Percentiles rank a stretch among this genome's conserved stretches.
Conservation (phyloP, 495 filamentous ascomycete genomes). For the Copromyces sp. region DNA sequence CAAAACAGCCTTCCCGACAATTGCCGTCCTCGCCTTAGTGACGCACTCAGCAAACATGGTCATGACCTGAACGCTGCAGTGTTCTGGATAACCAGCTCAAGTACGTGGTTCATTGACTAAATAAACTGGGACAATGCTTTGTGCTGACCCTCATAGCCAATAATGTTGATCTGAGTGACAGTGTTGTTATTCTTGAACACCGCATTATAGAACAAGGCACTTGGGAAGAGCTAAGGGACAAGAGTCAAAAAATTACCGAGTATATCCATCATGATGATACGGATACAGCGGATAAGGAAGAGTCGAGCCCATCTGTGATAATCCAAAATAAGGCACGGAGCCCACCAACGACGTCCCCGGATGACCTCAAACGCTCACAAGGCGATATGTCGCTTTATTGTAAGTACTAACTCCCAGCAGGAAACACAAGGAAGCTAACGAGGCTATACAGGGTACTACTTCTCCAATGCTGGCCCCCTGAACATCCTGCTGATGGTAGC, state of each 20-base stretch:
- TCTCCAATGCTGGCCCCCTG: constrained; percentile 38
- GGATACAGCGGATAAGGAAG: not conserved
- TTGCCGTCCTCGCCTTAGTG: constrained; percentile 25
- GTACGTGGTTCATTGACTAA: constrained; percentile 6
- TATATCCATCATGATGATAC: constrained; percentile 1
- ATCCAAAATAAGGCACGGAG: not conserved
- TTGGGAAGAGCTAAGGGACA: constrained; percentile 13
- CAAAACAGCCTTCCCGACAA: constrained; percentile 30
- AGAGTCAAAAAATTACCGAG: constrained; percentile 8
- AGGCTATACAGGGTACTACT: constrained; percentile 39
- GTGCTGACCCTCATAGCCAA: constrained; percentile 3
- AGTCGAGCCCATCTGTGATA: not conserved
- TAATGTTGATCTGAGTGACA: constrained; percentile 12
- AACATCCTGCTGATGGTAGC: constrained; percentile 34
- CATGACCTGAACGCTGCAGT: constrained; percentile 32
- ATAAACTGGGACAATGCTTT: not conserved
- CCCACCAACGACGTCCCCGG: not conserved
- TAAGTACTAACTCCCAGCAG: not conserved
- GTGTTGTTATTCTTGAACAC: constrained; percentile 17
- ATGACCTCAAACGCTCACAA: not conserved
- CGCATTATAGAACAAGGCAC: constrained; percentile 13
- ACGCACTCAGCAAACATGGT: constrained; percentile 35
- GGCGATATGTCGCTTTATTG: constrained; percentile 20
- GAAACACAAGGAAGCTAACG: not conserved
- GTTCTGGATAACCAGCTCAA: constrained; percentile 27